Evolutionary conservation across 2,329 filamentous ascomycete species (phyloP).

Genomic region (Periconia sp.): DNA sequence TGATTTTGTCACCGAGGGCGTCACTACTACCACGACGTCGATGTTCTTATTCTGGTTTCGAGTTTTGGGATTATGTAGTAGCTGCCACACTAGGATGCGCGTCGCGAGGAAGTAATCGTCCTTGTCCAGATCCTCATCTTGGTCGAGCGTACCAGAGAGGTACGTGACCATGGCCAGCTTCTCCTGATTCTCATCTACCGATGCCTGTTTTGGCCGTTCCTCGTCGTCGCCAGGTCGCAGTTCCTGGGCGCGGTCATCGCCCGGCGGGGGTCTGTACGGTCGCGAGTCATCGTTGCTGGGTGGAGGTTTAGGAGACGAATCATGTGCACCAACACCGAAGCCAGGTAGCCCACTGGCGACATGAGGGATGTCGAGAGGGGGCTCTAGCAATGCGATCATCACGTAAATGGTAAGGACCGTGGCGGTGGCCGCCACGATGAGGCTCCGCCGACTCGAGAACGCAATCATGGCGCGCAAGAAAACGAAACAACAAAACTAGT

Average conservation of each 20-base stretch:
- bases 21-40: constrained; percentile 50
- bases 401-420: not conserved
- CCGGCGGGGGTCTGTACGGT: too few relatives aligned
- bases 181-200: too few relatives aligned
- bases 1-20: constrained; percentile 21
- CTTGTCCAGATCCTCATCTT: constrained; percentile 8
- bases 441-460: not conserved
- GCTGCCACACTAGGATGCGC: constrained; percentile 49
- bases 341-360: too few relatives aligned
- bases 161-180: constrained; percentile 9
- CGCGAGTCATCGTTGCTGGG: too few relatives aligned
- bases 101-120: constrained; percentile 46
- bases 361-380: not conserved
- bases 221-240: too few relatives aligned
- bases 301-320: too few relatives aligned
- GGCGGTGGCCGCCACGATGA: not conserved
- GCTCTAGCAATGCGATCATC: not conserved
- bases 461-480: constrained; percentile 4
- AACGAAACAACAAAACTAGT: too few relatives aligned
- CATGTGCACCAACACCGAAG: too few relatives aligned
- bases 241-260: too few relatives aligned
- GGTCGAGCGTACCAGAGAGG: constrained; percentile 5
- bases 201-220: too few relatives aligned
- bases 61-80: constrained; percentile 46
- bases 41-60: constrained; percentile 22